Evolutionary conservation across 169 alveolate species (phyloP), one percentile per base, ranked within the genome.

Genomic region (Perkinsus marinus): DNA sequence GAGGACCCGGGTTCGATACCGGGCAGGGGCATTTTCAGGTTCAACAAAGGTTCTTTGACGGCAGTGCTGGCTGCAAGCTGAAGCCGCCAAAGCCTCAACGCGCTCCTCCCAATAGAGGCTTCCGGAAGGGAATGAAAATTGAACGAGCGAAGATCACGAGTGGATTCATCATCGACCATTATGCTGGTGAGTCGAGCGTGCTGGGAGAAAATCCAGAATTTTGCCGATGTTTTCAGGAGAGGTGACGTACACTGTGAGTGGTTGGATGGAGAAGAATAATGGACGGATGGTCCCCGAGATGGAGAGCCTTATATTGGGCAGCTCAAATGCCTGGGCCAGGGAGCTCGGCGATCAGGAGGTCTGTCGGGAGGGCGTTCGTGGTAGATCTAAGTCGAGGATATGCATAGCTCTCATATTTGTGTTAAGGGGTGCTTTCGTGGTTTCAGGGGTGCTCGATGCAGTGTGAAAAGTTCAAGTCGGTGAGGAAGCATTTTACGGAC

Each of bases 231-330:
- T 43, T 43, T 43, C 91, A 19, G 91, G 91, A 26, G 91, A 90
- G 3, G 91, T 90, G 68, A 37, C 38, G 0, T 90, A 90, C 91
- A 39, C 91, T 0, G 57, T 39, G 39, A 39, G 39, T n/a, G 57
- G 57, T 22, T 90, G 91, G 91, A 39, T 90, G 69, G 91, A 90
- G 47, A 90, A 90, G 22, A 90, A 90, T 39, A 90, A 90, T n/a
- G 91, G 39, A 22, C 68, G 91, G 19, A 43, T 90, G 79, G 36
- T 38, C 36, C 36, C 37, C 7, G 91, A 90, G 39, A 43, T 90
- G 39, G 91, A 90, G 39, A 39, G 68, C 17, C 68, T 90, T 26
- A 90, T 90, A 9, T 2, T 26, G 69, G 91, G 57, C 0, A 41
- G 79, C 79, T 34, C 79, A 6, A 57, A 57, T 26, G 37, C 79